These are phyloP conservation scores for Cordia subcordata DNA, from an alignment of 257 asterid genomes.

Conservation along the genomic window DNA sequence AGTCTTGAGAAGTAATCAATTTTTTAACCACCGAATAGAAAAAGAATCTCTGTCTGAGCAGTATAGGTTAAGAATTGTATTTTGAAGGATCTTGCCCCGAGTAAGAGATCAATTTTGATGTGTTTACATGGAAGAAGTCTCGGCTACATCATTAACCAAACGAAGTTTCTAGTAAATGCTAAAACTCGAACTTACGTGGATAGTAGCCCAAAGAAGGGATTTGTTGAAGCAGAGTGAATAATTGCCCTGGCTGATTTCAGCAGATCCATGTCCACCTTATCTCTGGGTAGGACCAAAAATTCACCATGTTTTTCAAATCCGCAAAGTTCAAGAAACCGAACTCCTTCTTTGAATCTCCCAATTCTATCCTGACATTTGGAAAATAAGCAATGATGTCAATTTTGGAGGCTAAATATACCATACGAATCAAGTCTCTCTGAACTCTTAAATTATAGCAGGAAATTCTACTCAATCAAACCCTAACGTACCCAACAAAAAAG, in stretches of 20 bases:
- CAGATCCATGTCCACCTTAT: constrained; percentile 35
- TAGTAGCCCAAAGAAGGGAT: constrained; percentile 68
- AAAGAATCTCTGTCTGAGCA: no score
- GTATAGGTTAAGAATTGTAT: no score
- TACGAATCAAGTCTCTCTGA: background rate
- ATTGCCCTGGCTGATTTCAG: constrained; percentile 42
- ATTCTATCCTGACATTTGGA: constrained; percentile 52
- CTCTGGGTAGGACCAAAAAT: constrained; percentile 37
- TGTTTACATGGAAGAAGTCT: no score
- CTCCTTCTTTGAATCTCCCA: constrained; percentile 50
- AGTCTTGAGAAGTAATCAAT: no score
- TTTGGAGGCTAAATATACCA: background rate
- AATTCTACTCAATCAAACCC: no score
- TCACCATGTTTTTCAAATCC: constrained; percentile 58
- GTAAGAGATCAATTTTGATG: no score
- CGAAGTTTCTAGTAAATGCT: background rate
- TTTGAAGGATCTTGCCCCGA: no score
- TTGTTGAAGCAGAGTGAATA: constrained; percentile 53
- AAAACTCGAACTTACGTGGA: constrained; percentile 22
- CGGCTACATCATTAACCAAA: no score
- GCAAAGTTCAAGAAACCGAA: constrained; percentile 61
- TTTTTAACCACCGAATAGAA: no score
- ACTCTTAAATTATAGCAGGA: background rate
- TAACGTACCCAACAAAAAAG: no score
- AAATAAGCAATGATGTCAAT: background rate